A percentile compares a stretch with the other conserved stretches of the same genome.
Evolutionary conservation across 1,284 basidiomycete genomes (phyloP).

Genomic region (Xerocomus cyaneibrunnescens): DNA sequence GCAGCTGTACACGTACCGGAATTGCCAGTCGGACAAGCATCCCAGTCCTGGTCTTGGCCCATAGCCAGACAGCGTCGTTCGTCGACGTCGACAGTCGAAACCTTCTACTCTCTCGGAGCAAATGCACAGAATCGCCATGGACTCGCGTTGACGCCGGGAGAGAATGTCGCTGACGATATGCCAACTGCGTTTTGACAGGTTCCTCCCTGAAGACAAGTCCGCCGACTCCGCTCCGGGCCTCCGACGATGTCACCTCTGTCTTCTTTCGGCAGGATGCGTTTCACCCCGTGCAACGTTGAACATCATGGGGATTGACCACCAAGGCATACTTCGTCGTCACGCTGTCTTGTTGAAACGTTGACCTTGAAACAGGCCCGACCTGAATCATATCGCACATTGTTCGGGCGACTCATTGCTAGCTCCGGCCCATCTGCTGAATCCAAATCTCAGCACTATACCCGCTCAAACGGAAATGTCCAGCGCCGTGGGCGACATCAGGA

Average conservation of each 20-base stretch:
- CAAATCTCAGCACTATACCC: slow-evolving; percentile 5
- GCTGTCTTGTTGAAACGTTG: neutral
- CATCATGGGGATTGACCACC: neutral
- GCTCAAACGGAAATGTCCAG: neutral
- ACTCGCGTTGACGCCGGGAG: no score
- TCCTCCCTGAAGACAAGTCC: no score
- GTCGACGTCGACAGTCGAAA: no score
- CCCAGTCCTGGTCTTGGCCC: neutral
- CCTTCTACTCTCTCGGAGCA: no score
- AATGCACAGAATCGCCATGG: no score
- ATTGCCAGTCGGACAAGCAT: neutral
- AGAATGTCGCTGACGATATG: no score
- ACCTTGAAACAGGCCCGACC: neutral
- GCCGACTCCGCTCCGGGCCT: neutral
- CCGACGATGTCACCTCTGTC: neutral
- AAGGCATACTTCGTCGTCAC: neutral
- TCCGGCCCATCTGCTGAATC: neutral
- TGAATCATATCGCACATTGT: neutral
- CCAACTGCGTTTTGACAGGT: no score
- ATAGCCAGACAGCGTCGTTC: no score
- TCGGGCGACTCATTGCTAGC: neutral
- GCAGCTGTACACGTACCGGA: neutral
- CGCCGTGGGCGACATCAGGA: neutral
- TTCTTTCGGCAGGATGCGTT: neutral
- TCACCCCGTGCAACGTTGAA: neutral